These are phyloP conservation scores for Jamesozyma jinghongensis DNA, from an alignment of 805 yeast genomes.

Conservation along the genomic window DNA sequence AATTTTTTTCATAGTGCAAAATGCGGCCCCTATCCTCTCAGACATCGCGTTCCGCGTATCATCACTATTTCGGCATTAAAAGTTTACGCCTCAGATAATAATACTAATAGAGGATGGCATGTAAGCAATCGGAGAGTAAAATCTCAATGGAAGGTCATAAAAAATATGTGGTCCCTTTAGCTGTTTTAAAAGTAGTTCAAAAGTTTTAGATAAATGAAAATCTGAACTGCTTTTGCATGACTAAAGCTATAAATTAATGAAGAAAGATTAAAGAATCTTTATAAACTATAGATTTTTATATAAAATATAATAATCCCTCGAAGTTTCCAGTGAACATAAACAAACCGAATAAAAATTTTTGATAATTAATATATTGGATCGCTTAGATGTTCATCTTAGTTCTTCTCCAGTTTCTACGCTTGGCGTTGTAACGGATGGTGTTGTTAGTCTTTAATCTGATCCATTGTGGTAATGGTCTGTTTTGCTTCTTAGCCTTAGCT, in stretches of 20 bases:
- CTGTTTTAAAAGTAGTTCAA: no score
- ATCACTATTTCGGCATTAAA: no score
- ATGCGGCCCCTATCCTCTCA: no score
- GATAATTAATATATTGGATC: neutral
- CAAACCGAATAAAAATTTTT: neutral
- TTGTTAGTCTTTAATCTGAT: slow-evolving; percentile 96
- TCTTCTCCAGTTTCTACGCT: slow-evolving; percentile 99
- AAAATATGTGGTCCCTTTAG: no score
- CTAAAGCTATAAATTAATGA: slow-evolving; percentile 2
- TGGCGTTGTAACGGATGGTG: slow-evolving; percentile 98
- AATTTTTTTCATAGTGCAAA: no score
- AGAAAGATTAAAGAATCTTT: neutral
- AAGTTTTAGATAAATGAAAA: no score
- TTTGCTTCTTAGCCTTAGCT: slow-evolving; percentile 97
- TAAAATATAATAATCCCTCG: neutral
- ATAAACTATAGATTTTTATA: neutral
- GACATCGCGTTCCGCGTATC: no score
- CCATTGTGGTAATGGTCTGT: slow-evolving; percentile 99
- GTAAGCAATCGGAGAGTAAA: no score
- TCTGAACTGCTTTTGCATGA: no score
- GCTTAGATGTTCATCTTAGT: slow-evolving; percentile 93
- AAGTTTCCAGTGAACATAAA: neutral
- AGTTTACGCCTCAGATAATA: no score
- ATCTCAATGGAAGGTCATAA: no score
- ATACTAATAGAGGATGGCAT: no score